Base-by-base conservation (phyloP, 441 rosid species). In the Cnidoscolus chayamansa region DNA sequence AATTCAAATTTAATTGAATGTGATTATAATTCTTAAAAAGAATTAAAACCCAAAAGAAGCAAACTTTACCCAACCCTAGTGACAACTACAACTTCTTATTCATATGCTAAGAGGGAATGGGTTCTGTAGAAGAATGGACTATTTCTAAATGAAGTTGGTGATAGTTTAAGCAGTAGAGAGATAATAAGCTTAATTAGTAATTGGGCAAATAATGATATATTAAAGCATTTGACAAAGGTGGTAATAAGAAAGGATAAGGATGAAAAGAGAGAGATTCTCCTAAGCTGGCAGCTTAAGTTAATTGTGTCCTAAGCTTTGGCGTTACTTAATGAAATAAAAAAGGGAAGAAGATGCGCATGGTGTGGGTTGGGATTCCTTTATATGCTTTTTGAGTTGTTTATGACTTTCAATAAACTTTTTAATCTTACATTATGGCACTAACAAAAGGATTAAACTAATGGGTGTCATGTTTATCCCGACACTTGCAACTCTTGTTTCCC, bases 381-480 rank as follows among this genome's bases (percentile, higher is more conserved):
- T 47, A 60, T 74, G 70, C 84, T 81, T 86, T 25, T 82, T 77
- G 78, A 74, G 74, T 70, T 77, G 76, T 83, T 76, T 79, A 72
- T 40, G 43, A 48, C 11, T 72, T 70, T 75, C 74, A 72, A 80
- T 68, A 74, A 57, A 54, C 72, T 59, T 63, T 47, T 47, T 63
- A 10, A 35, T 71, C 82, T 70, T 71, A 17, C 62, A 55, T 50
- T 49, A 20, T 79, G 72, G 7, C 45, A 40, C 45, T 40, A 40
- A 40, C 19, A 10, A 47, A 15, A 1, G 19, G 57, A 51, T 67
- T 31, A 55, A 49, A n/a, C 79, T 74, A 63, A 79, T 76, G 31
- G 50, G 57, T 84, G 90, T 73, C 82, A 80, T 85, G 78, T 80
- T 82, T 71, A 64, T 84, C 77, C 92, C 87, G 84, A 86, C 89